Percentiles rank a stretch among this genome's conserved stretches.
Conservation (phyloP, 1,139 yeast genomes). For the Lodderomyces metapsilosis region DNA sequence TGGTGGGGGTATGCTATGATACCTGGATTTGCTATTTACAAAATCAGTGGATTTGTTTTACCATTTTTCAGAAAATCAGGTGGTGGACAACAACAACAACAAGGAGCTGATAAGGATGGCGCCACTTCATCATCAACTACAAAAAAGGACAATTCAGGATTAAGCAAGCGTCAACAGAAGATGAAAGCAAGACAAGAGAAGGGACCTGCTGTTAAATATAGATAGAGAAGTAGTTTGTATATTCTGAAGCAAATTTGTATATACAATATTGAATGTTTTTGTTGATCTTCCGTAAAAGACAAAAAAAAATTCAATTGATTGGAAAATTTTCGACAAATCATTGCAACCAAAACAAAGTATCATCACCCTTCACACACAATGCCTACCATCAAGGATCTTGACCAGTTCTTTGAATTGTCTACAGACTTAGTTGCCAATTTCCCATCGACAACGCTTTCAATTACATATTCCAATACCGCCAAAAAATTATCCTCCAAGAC, state of each 20-base stretch:
- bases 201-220: slow-evolving; percentile 27
- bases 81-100: background rate
- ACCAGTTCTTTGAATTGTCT: slow-evolving; percentile 35
- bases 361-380: slow-evolving; percentile 8
- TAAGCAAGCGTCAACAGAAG: slow-evolving; percentile 51
- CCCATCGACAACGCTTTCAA: slow-evolving; percentile 38
- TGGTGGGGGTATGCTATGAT: slow-evolving; percentile 55
- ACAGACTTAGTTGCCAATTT: slow-evolving; percentile 35
- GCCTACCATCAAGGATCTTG: slow-evolving; percentile 22
- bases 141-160: slow-evolving; percentile 13
- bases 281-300: background rate
- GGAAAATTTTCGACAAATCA: background rate
- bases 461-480: slow-evolving; percentile 35
- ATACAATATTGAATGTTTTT: background rate
- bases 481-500: slow-evolving; percentile 16
- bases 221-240: slow-evolving; percentile 14
- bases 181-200: slow-evolving; percentile 46
- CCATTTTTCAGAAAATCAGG: slow-evolving; percentile 20
- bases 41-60: slow-evolving; percentile 32
- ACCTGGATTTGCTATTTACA: slow-evolving; percentile 57
- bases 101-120: background rate
- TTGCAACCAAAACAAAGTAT: background rate
- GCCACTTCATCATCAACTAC: background rate
- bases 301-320: background rate
- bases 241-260: too few species aligned